A percentile compares a stretch with the other conserved stretches of the same genome.
phyloP scores from a whole-genome alignment of 2,329 filamentous ascomycete genomes.

The Allantophomopsis lycopodina region DNA sequence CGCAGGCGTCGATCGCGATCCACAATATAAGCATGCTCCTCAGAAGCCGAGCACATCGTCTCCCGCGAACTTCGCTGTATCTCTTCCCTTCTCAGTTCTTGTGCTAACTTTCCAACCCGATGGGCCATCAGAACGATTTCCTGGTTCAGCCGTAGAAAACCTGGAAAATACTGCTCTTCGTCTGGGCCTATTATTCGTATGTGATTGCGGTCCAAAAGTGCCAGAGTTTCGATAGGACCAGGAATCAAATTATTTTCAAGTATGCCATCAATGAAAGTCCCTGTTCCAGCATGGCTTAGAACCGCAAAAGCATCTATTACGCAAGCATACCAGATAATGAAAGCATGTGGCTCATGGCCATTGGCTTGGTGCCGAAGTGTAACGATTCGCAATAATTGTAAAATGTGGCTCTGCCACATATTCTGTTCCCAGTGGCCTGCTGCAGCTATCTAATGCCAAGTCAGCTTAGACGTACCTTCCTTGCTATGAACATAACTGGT shows the following conservation, averaged over 20 bases:
- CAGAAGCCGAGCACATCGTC: not conserved
- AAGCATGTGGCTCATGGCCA: constrained; percentile 29
- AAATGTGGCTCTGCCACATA: constrained; percentile 39
- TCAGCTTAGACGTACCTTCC: too few relatives aligned
- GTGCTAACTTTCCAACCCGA: constrained; percentile 7
- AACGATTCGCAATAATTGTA: constrained; percentile 33
- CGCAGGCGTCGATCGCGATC: constrained; percentile 18
- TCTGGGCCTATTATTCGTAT: constrained; percentile 16
- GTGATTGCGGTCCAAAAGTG: constrained; percentile 6
- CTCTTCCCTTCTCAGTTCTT: constrained; percentile 8
- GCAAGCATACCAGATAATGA: constrained; percentile 38
- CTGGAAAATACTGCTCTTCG: constrained; percentile 20
- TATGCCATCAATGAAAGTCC: constrained; percentile 32
- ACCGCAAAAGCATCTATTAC: constrained; percentile 40
- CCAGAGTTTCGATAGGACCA: constrained; percentile 12
- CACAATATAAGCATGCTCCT: constrained; percentile 1
- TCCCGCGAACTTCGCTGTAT: not conserved
- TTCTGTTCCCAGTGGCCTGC: constrained; percentile 29
- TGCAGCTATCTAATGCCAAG: constrained; percentile 24
- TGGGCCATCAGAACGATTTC: constrained; percentile 11
- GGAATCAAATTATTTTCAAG: constrained; percentile 32
- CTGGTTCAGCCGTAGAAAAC: constrained; percentile 8
- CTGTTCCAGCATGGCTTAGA: constrained; percentile 33
- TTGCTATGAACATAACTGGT: too few relatives aligned
- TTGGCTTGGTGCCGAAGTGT: constrained; percentile 29